Evolutionary conservation across 257 asterid genomes (phyloP).

Genomic region (Linderniella brevidens): DNA sequence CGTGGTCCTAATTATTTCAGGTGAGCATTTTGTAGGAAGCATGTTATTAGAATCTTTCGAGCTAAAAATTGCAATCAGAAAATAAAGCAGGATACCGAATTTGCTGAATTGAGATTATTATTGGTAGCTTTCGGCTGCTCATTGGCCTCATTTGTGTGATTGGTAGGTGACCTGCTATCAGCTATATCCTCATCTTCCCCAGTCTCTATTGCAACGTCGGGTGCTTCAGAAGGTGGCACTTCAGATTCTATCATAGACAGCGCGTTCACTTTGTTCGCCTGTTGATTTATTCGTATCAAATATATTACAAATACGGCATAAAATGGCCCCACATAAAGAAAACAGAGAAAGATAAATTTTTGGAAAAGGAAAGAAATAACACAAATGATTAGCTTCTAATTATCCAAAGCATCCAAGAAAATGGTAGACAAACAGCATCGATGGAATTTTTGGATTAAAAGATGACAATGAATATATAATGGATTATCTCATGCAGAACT

Average conservation of each 20-base stretch:
- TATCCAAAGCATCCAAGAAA: not conserved
- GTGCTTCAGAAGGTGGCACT: slow-evolving; percentile 22
- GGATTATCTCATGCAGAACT: slow-evolving; percentile 9
- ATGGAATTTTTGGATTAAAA: not conserved
- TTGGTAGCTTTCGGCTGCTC: slow-evolving; percentile 13
- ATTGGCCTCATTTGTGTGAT: slow-evolving; percentile 8
- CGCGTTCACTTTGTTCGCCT: slow-evolving; percentile 33
- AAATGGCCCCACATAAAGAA: not conserved
- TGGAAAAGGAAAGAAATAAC: not conserved
- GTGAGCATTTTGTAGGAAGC: too few relatives aligned
- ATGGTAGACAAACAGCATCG: not conserved
- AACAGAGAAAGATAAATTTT: slow-evolving; percentile 6
- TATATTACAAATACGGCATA: slow-evolving; percentile 1
- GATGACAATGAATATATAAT: not conserved
- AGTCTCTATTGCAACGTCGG: slow-evolving; percentile 17
- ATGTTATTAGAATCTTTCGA: too few relatives aligned
- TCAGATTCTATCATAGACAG: slow-evolving; percentile 32
- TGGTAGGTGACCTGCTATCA: slow-evolving; percentile 12
- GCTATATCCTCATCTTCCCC: slow-evolving; percentile 14
- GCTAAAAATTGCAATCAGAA: not conserved
- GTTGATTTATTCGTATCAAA: slow-evolving; percentile 13
- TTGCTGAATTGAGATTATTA: slow-evolving; percentile 5
- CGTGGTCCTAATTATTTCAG: too few relatives aligned
- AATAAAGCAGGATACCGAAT: slow-evolving; percentile 15
- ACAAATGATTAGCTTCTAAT: too few relatives aligned